These are phyloP conservation scores for Phytophthora fragariaefolia DNA, from an alignment of 352 stramenopile species.

Conservation along the genomic window DNA sequence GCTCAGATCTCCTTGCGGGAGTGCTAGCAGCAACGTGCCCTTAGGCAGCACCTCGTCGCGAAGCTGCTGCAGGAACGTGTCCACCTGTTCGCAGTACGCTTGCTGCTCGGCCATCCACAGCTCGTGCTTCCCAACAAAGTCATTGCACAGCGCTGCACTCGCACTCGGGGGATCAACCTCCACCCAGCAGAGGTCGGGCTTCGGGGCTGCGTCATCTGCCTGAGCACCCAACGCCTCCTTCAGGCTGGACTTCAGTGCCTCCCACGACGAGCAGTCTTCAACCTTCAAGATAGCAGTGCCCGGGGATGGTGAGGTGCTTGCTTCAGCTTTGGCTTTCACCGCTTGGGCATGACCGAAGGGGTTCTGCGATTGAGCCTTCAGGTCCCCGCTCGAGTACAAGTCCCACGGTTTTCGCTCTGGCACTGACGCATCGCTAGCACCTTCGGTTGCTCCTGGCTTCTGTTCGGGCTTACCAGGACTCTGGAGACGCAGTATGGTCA, in stretches of 20 bases:
- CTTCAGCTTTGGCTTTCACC: conserved; percentile 26
- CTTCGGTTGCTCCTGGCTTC: conserved; percentile 1
- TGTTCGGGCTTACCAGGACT: conserved; percentile 5
- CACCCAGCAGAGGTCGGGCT: conserved; percentile 74
- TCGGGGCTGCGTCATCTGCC: conserved; percentile 2
- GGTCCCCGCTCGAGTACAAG: conserved; percentile 69
- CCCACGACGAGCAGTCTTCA: conserved; percentile 42
- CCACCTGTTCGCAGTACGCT: conserved; percentile 53
- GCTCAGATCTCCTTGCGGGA: conserved; percentile 78
- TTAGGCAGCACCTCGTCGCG: conserved; percentile 49
- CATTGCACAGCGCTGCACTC: conserved; percentile 38
- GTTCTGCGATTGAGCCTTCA: conserved; percentile 53
- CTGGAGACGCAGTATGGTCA: conserved; percentile 55
- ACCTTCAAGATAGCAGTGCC: conserved; percentile 33
- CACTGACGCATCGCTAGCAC: neutral
- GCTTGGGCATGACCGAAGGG: conserved; percentile 58
- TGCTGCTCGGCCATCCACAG: conserved; percentile 72
- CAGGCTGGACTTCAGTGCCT: conserved; percentile 44
- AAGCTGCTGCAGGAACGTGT: conserved; percentile 58
- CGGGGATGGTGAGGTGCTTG: conserved; percentile 5
- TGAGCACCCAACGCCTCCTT: conserved; percentile 22
- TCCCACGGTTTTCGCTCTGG: conserved; percentile 74
- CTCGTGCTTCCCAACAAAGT: conserved; percentile 71
- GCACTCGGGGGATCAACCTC: conserved; percentile 66
- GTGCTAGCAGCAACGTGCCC: conserved; percentile 63